Percentiles rank a stretch among this genome's conserved stretches.
Evolutionary conservation across 768 basidiomycete genomes (phyloP).

Genomic region (Xerocomellus amylosporus): DNA sequence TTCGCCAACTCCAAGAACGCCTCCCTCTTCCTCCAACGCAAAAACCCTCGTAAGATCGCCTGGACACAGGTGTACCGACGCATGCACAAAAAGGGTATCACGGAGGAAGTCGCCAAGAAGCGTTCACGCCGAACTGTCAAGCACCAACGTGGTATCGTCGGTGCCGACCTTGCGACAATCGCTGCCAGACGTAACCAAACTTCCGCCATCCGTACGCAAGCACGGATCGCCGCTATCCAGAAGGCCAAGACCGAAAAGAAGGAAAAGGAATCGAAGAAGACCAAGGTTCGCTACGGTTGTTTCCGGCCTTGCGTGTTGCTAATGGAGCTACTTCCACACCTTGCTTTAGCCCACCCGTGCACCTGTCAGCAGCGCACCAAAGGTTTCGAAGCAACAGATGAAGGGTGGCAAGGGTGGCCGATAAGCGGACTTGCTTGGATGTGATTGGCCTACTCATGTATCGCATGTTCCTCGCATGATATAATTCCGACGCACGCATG

Average conservation of each 20-base stretch:
- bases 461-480: constrained; percentile 21
- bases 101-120: constrained; percentile 99
- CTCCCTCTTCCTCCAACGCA: constrained; percentile 97
- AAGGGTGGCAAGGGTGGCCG: constrained; percentile 84
- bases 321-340: constrained; percentile 2
- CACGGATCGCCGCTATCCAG: constrained; percentile 79
- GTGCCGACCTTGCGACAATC: constrained; percentile 90
- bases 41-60: constrained; percentile 99
- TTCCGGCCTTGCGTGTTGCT: background rate
- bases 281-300: constrained; percentile 48
- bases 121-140: constrained; percentile 95
- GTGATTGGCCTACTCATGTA: constrained; percentile 18
- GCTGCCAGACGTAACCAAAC: constrained; percentile 92
- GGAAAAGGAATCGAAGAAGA: constrained; percentile 91
- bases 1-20: constrained; percentile 91
- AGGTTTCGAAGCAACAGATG: constrained; percentile 94
- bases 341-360: constrained; percentile 52
- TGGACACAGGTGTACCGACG: constrained; percentile 94
- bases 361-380: constrained; percentile 60
- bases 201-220: constrained; percentile 74
- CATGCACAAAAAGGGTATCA: constrained; percentile 99
- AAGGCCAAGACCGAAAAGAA: constrained; percentile 98
- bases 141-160: constrained; percentile 97
- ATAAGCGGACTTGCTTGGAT: constrained; percentile 36
- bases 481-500: constrained; percentile 16